Evolutionary conservation across 1,139 yeast species (phyloP), one percentile per base, ranked within the genome.

Genomic region (Kodamaea alishanica): DNA sequence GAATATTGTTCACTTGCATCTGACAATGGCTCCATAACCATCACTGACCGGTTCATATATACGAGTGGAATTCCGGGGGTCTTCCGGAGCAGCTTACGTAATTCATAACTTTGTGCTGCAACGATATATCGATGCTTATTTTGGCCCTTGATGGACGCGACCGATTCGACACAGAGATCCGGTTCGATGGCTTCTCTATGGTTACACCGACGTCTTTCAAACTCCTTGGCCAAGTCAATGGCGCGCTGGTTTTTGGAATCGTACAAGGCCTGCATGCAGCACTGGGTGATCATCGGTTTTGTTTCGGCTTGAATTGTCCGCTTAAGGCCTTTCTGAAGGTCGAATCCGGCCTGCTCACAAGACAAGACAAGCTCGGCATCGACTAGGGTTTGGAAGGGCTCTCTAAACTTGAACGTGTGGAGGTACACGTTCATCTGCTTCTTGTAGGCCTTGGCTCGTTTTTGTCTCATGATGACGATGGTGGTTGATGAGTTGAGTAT

Each of bases 211-310:
- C 90, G 71, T 65, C 97, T 81, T 62, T 92, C 98, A 50, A 84
- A 86, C 15, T 69, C 58, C 60, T 89, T 92, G 7, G 95, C 97
- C 28, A 83, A 55, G 26, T 75, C 84, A 39, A 92, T 87, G 2
- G 95, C 95, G 4, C 63, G 66, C 52, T 85, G 88, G 52, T 87
- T 77, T 24, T 79, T 76, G 8, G 84, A 71, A 35, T 74, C 73
- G 58, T 92, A 94, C 28, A 92, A 67, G 23, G 86, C 84, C 57
- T 88, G 88, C 73, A 94, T 87, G 52, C 96, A 86, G 56, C 98
- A 94, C 62, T 92, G 98, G 1, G 98, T 88, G 38, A 94, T 85
- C 95, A 92, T 79, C n/a, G 89, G 88, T 56, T 92, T 92, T 33
- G 83, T 77, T 54, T 85, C 90, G 6, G 83, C 87, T 58, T 90